These are phyloP conservation scores for Termitomyces bulborhizus DNA, from an alignment of 768 basidiomycete species.

Conservation along the genomic window DNA sequence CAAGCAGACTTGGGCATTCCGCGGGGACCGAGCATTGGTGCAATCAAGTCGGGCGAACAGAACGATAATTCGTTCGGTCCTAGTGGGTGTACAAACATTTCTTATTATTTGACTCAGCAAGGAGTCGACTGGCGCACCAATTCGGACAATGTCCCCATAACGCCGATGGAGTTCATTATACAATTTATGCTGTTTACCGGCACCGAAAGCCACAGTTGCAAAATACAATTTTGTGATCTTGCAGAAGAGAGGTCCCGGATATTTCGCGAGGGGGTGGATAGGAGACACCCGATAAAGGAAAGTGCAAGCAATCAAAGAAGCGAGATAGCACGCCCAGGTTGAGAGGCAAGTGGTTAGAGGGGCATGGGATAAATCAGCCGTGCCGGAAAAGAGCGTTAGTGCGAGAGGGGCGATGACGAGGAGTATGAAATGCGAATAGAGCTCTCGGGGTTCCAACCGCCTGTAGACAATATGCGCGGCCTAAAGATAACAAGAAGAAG, in stretches of 20 bases:
- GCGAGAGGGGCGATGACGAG: constrained; percentile 5
- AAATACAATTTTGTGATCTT: constrained; percentile 33
- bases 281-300: constrained; percentile 37
- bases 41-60: constrained; percentile 24
- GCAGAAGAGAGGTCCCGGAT: constrained; percentile 39
- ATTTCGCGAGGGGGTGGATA: constrained; percentile 38
- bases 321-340: constrained; percentile 1
- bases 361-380: not conserved
- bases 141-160: constrained; percentile 51
- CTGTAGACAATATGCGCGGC: constrained; percentile 7
- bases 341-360: not conserved
- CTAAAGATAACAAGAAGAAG: not conserved
- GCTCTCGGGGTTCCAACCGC: constrained; percentile 3
- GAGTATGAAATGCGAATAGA: constrained; percentile 3
- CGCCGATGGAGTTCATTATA: constrained; percentile 37
- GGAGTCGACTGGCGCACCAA: constrained; percentile 28
- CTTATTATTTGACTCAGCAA: not conserved
- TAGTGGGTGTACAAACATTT: constrained; percentile 5
- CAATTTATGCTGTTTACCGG: constrained; percentile 37
- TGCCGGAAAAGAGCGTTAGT: not conserved
- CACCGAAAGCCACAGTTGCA: constrained; percentile 17
- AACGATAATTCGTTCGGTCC: constrained; percentile 45
- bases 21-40: constrained; percentile 25
- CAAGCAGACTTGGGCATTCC: constrained; percentile 35
- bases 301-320: not conserved